phyloP scores from a whole-genome alignment of 2,329 filamentous ascomycete species.

The Penicillium hordei region DNA sequence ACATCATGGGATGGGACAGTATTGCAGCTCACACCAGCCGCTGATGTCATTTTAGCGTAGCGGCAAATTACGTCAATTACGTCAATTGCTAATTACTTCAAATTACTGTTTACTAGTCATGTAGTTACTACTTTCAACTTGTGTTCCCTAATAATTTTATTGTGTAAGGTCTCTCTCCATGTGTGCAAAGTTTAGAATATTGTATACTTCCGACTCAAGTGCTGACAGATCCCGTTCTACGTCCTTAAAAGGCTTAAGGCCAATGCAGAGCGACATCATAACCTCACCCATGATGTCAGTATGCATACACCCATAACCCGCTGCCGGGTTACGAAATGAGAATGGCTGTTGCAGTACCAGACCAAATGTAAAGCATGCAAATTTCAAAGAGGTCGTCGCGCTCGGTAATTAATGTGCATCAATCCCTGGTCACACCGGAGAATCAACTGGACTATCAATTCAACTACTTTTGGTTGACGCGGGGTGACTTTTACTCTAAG shows the following conservation, averaged over 20 bases:
- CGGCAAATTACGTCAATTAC: not conserved
- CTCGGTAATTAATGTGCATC: not conserved
- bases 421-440: not conserved
- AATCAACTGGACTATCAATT: not conserved
- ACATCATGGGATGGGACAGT: slow-evolving; percentile 15
- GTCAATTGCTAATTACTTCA: too few species aligned
- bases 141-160: not conserved
- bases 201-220: not conserved
- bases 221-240: not conserved
- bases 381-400: not conserved
- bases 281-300: not conserved
- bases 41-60: slow-evolving; percentile 21
- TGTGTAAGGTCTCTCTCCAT: not conserved
- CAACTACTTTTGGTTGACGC: not conserved
- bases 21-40: slow-evolving; percentile 12
- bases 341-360: not conserved
- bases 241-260: not conserved
- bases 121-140: not conserved
- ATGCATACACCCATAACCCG: not conserved
- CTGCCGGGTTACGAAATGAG: not conserved
- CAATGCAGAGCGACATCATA: not conserved
- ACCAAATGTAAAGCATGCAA: not conserved
- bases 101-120: too few species aligned
- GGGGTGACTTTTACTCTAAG: not conserved
- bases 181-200: not conserved